Base-by-base conservation (phyloP, 2,329 filamentous ascomycete species). In the Aspergillus sp. region DNA sequence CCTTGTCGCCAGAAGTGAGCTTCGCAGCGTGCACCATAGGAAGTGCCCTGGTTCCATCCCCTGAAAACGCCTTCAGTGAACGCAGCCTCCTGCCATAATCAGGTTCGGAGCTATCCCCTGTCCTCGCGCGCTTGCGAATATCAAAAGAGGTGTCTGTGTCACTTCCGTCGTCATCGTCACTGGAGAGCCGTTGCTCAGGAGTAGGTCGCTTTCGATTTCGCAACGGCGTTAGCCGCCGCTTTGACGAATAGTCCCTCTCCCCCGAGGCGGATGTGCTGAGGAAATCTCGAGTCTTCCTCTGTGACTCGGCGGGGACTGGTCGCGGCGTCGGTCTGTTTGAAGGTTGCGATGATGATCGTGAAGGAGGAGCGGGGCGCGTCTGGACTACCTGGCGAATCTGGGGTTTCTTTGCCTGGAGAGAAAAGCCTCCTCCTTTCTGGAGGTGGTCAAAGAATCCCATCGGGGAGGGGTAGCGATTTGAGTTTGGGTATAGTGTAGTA, bases 11-110 rank as follows among this genome's bases (percentile, higher is more conserved):
- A 31, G 75, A 77, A 50, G 76, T 81, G 68, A 84, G 83, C 60
- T 82, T 76, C 45, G 77, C 72, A 8, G 82, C 82, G 71, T 85
- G 82, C 25, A 84, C 76, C 73, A 84, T 80, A 22, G 75, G 66
- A 52, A 81, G 74, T 7, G 71, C 59, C 46, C 71, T 72, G 25
- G 69, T 67, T n/a, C 68, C 72, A 46, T 79, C 75, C 31, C 78
- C 75, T 31, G 77, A 76, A 65, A 81, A 82, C n/a, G 80, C 77
- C 63, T 77, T 77, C 59, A 74, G 64, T 53, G 81, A 81, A 57
- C 81, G 78, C 65, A 83, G 67, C 31, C 73, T 73, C 47, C 82
- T 75, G 47, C 78, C 76, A 34, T 76, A 71, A 63, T 83, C 79
- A 15, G 79, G 76, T 61, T 81, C 77, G n/a, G 74, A 72, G 46